These are phyloP conservation scores for Xylaria digitata DNA, from an alignment of 2,329 filamentous ascomycete species.

Conservation along the genomic window DNA sequence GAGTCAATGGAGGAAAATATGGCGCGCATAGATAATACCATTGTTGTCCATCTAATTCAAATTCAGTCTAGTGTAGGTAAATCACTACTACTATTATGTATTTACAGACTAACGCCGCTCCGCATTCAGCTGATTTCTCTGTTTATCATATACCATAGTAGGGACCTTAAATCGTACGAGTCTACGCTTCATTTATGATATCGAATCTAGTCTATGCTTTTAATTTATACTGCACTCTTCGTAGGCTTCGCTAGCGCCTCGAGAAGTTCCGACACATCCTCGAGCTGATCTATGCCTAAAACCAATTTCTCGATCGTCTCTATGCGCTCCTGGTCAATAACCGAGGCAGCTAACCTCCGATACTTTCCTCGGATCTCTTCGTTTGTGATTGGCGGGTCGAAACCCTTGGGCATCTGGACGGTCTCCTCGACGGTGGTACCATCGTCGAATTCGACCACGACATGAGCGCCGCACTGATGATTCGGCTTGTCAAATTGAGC, in stretches of 20 bases:
- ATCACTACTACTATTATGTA: neutral
- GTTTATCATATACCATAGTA: neutral
- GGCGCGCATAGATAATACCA: no score
- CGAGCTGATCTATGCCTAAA: conserved; percentile 26
- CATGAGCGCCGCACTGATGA: conserved; percentile 24
- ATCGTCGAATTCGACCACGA: conserved; percentile 29
- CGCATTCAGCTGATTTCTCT: neutral
- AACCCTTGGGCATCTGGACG: conserved; percentile 47
- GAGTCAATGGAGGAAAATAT: no score
- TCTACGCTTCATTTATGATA: no score
- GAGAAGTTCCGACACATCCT: conserved; percentile 31
- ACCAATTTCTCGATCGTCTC: conserved; percentile 35
- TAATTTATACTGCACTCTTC: conserved; percentile 18
- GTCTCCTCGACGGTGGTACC: conserved; percentile 29
- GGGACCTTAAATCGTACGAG: no score
- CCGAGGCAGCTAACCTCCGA: conserved; percentile 27
- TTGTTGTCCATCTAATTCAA: neutral
- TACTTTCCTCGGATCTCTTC: conserved; percentile 54
- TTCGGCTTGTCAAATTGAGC: conserved; percentile 33
- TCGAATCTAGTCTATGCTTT: neutral
- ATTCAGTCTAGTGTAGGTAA: no score
- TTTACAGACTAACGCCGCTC: neutral
- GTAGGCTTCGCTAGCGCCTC: conserved; percentile 21
- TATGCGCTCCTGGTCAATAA: conserved; percentile 29
- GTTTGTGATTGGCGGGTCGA: conserved; percentile 51